Evolutionary conservation across 2,329 filamentous ascomycete species (phyloP), one percentile per base, ranked within the genome.

Genomic region (Ceratocystis papillata): DNA sequence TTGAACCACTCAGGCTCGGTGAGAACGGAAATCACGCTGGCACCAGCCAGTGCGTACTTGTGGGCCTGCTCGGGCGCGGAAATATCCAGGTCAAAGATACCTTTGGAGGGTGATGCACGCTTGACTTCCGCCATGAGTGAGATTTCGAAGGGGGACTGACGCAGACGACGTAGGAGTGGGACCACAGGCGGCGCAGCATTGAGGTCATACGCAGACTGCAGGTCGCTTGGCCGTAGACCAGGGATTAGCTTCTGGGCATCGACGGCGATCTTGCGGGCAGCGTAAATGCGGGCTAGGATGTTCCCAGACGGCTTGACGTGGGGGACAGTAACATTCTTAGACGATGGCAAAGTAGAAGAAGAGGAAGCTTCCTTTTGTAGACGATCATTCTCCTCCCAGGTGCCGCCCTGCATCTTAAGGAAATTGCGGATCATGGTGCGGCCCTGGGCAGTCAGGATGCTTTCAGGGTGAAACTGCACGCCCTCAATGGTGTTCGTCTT

Each of bases 1-100:
- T 96, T 97, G 80, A 99, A 99, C 94, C 94, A 99, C 73, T 97
- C 89, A 0, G 95, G 94, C 76, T 99, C 94, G 0, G 94, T 99
- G 60, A 99, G 82, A n/a, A 99, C 94, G 1, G 94, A 97, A 70
- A 99, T 99, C 48, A 96, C 90, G 74, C 93, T 97, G 61, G 94
- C 94, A 15, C 94, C 95, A 5, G 94, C 92, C 63, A 94, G 82
- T 8, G 95, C 94, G 75, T 99, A 99, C 70, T 88, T 90, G 69
- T 87, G 86, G 53, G 95, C 94, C 75, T 99, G 94, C 4, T 87
- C 85, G 28, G 94, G 91, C 8, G 94, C 94, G 71, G 88, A 94
- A 25, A 92, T 88, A 30, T 90, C 85, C 1, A 96, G 81, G 0
- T 92, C 90, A 69, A 99, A 97, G 48, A 95, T 84, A 25, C 94